These are phyloP conservation scores for Cymbopogon citratus DNA, from an alignment of 176 grass and related monocot genomes.

Conservation along the genomic window DNA sequence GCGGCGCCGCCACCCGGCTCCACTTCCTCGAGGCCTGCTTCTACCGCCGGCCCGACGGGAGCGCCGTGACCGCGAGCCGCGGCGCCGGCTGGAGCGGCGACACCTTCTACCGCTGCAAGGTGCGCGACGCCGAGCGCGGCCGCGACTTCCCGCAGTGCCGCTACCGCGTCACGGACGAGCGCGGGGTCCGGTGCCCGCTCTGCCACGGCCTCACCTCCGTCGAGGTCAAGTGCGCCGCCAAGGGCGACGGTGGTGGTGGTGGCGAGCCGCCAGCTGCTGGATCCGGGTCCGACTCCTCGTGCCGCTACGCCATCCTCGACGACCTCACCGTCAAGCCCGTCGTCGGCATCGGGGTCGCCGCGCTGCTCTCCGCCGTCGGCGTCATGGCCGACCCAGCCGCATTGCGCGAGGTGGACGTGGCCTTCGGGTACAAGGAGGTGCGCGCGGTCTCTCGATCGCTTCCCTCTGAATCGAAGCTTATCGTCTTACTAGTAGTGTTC, in stretches of 20 bases:
- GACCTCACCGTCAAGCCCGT: conserved; percentile 8
- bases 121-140: neutral
- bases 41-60: neutral
- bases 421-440: conserved; percentile 18
- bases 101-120: neutral
- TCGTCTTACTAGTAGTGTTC: neutral
- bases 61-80: too few relatives aligned
- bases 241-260: neutral
- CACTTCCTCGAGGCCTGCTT: neutral
- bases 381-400: neutral
- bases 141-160: neutral
- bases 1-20: neutral
- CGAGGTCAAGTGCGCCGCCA: neutral
- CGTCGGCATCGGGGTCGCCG: conserved; percentile 14
- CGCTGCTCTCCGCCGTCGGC: conserved; percentile 19
- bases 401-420: conserved; percentile 17
- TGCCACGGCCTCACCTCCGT: neutral
- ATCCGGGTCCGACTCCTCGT: fast-evolving
- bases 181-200: neutral
- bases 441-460: neutral
- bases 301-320: conserved; percentile 19
- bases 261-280: neutral
- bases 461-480: too few relatives aligned
- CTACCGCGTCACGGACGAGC: conserved; percentile 6
- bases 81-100: neutral